A percentile compares a stretch with the other conserved stretches of the same genome.
Evolutionary conservation across 2,329 filamentous ascomycete species (phyloP).

Genomic region (Botrytis tulipae): DNA sequence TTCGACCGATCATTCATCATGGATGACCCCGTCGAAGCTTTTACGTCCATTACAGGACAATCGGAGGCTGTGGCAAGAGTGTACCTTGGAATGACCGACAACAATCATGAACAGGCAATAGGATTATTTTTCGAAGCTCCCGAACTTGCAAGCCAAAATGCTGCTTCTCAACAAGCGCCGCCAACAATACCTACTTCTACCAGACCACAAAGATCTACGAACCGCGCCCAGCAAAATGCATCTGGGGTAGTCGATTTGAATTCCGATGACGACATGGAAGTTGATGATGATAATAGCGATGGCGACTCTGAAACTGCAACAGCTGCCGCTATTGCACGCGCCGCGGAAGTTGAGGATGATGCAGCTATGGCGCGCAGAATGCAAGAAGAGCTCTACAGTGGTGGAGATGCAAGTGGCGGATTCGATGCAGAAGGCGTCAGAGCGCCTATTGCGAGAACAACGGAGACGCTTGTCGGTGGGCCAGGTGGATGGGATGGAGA

Average conservation of each 20-base stretch:
- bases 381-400: constrained; percentile 86
- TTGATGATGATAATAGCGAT: constrained; percentile 45
- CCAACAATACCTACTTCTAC: constrained; percentile 36
- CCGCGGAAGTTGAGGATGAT: constrained; percentile 75
- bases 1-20: constrained; percentile 25
- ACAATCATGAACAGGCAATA: constrained; percentile 81
- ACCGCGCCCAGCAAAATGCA: constrained; percentile 46
- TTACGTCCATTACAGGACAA: constrained; percentile 78
- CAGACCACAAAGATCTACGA: constrained; percentile 29
- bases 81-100: constrained; percentile 82
- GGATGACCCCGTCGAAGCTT: constrained; percentile 69
- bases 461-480: constrained; percentile 85
- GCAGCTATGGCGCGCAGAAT: constrained; percentile 87
- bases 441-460: constrained; percentile 87
- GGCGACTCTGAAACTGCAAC: constrained; percentile 33
- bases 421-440: constrained; percentile 64
- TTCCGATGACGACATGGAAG: constrained; percentile 70
- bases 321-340: constrained; percentile 43
- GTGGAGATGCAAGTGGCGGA: constrained; percentile 44
- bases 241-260: constrained; percentile 71
- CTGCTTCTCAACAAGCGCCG: constrained; percentile 26
- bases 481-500: constrained; percentile 49
- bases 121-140: constrained; percentile 88
- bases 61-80: constrained; percentile 71
- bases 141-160: constrained; percentile 52